Conservation (phyloP, 768 basidiomycete genomes). For the Mycena chlorophos region DNA sequence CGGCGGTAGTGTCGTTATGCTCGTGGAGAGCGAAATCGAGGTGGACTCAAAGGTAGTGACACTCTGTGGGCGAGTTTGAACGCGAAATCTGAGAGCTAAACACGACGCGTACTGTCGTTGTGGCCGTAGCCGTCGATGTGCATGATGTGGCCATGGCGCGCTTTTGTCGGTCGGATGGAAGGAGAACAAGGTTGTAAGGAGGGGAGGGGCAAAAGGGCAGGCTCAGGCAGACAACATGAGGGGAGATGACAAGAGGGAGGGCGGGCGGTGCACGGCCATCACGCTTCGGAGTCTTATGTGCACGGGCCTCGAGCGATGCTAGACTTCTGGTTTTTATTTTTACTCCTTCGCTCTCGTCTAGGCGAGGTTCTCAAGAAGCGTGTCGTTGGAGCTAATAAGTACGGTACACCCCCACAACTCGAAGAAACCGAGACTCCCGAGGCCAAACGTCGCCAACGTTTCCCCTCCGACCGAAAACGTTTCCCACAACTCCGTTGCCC, state of each 20-base stretch:
- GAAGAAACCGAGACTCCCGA: no score
- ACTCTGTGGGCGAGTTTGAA: slow-evolving; percentile 8
- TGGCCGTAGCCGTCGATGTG: not conserved
- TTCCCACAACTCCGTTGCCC: no score
- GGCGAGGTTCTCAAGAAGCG: no score
- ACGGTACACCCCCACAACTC: no score
- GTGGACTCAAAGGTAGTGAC: slow-evolving; percentile 35
- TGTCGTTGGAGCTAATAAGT: no score
- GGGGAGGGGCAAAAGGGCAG: not conserved
- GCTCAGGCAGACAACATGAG: not conserved
- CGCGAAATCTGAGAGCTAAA: not conserved
- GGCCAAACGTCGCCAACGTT: no score
- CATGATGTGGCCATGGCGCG: not conserved
- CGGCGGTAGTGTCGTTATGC: slow-evolving; percentile 32
- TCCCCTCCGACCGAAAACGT: no score
- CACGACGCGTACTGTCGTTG: not conserved
- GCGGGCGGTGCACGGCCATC: not conserved
- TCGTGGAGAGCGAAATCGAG: slow-evolving; percentile 39
- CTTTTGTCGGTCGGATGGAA: not conserved
- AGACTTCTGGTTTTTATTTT: not conserved
- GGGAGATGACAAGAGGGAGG: not conserved
- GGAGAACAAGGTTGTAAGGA: not conserved
- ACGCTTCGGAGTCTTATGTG: no score
- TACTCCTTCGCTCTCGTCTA: no score
- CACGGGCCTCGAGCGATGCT: no score